These are phyloP conservation scores for Fusarium continuum DNA, from an alignment of 2,329 filamentous ascomycete species.

Conservation along the genomic window DNA sequence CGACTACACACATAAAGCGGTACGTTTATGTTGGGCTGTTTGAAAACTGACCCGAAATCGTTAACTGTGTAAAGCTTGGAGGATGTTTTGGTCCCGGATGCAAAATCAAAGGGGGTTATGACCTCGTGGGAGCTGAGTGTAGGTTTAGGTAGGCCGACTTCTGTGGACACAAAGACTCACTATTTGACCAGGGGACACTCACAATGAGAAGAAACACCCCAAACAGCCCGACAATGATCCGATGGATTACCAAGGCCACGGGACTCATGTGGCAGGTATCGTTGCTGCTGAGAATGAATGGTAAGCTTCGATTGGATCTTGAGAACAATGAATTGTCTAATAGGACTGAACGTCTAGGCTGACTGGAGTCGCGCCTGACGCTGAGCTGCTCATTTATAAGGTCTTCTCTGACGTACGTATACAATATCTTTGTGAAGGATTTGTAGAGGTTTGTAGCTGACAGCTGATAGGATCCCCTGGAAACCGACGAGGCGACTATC, in stretches of 20 bases:
- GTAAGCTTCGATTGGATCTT: constrained; percentile 16
- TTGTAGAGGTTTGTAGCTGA: neutral
- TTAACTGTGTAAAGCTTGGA: constrained; percentile 45
- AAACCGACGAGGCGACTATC: constrained; percentile 48
- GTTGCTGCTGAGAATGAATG: constrained; percentile 56
- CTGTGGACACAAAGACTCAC: constrained; percentile 8
- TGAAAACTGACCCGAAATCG: neutral
- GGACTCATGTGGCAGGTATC: constrained; percentile 58
- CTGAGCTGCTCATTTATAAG: constrained; percentile 55
- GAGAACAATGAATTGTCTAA: neutral
- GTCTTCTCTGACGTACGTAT: constrained; percentile 51
- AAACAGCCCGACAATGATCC: constrained; percentile 50
- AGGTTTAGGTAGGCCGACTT: constrained; percentile 3
- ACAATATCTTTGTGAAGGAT: neutral
- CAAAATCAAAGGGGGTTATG: constrained; percentile 51
- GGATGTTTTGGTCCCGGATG: constrained; percentile 53
- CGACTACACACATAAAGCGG: constrained; percentile 52
- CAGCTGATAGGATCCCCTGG: constrained; percentile 38
- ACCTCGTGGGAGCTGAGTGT: constrained; percentile 50
- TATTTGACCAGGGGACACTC: constrained; percentile 42
- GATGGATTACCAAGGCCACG: constrained; percentile 49
- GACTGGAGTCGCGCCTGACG: constrained; percentile 57
- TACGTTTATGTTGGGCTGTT: constrained; percentile 14
- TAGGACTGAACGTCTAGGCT: constrained; percentile 45
- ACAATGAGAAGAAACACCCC: constrained; percentile 43